Base-by-base conservation (phyloP, 208 protist genomes). In the Leishmania arabica region DNA sequence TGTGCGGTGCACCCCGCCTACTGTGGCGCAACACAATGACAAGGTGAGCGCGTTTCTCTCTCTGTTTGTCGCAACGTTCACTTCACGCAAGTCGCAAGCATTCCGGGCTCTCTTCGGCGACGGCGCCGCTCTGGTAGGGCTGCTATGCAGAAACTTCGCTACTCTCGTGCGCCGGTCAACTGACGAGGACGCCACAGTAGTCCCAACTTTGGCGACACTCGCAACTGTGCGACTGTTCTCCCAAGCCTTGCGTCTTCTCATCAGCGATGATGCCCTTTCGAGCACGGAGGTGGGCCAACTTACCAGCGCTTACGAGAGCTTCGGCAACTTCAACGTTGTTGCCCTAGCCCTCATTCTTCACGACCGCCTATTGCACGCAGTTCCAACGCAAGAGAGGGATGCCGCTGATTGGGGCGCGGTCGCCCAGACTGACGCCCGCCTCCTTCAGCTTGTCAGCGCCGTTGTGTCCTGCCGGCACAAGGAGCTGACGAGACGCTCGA, bases 21-120 rank as follows among this genome's bases (percentile, higher is more conserved):
- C 83, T 7, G 73, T 84, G 6, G 64, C 54, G 49, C 79, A 86
- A 34, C 86, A 87, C 68, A 73, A 40, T 0, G 82, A 78, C 31
- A 88, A 88, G 56, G 86, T 93, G 77, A 85, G 64, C 31, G 65
- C 58, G 1, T 91, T 93, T 77, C 87, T 93, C 5, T 71, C 80
- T 34, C 68, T 80, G 13, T 93, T 91, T 60, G 69, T 89, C 3
- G 11, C 58, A 31, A 74, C 76, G 13, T 87, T 90, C 64, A 53
- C 79, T 1, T 86, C 84, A n/a, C 83, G 84, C 15, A 86, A 78
- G n/a, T 77, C 85, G 31, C n/a, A 64, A 2, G 66, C 83, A 11
- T 91, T 91, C 56, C 86, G 78, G 42, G n/a, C 73, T 37, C 40
- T 89, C 37, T 93, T 93, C 71, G 82, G 84, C 53, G 82, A 85